Base-by-base conservation (phyloP, 129 eudicot species). In the Scalesia atractyloides region DNA sequence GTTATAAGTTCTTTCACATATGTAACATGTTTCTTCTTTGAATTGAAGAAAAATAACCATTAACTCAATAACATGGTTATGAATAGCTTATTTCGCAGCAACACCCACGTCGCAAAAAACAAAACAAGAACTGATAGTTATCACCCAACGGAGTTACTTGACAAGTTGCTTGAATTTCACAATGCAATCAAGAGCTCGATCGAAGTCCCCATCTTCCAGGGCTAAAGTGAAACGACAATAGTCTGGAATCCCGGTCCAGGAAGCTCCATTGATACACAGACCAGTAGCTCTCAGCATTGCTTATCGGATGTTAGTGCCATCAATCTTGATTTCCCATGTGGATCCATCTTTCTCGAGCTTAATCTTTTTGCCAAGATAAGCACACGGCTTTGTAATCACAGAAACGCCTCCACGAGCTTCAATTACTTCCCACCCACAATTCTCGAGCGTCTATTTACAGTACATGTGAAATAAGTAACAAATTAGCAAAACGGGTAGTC, bases 161-260 rank as follows among this genome's bases (percentile, higher is more conserved):
- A 82, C 72, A 10, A 86, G 36, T 69, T 87, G 79, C 60, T 84
- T 85, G 77, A 94, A 90, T 57, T 84, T 80, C 44, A 73, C 56
- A 41, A 94, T 87, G 85, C 91, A 82, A 67, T 72, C 90, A 61
- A 90, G 80, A 47, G 97, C 96, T 56, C 75, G 91, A 69, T 86
- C 84, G 69, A 90, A 94, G 60, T 87, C 92, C 22, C 58, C 61
- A 11, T 90, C 96, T 74, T 87, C 96, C 64, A 90, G 70, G 62
- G 97, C 97, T 9, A 90, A 77, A 18, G 97, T 90, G 86, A 94
- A 88, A 18, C 98, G 89, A 24, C 97, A 94, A 73, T 82, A 94
- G 20, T 86, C 93, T n/a, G 93, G 93, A 51, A 94, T 86, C 73
- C 98, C 98, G 1, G 98, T 90, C 98, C 98, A 94, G 6, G 89